phyloP scores from a whole-genome alignment of 2,329 filamentous ascomycete species.

The Claviceps purpurea region DNA sequence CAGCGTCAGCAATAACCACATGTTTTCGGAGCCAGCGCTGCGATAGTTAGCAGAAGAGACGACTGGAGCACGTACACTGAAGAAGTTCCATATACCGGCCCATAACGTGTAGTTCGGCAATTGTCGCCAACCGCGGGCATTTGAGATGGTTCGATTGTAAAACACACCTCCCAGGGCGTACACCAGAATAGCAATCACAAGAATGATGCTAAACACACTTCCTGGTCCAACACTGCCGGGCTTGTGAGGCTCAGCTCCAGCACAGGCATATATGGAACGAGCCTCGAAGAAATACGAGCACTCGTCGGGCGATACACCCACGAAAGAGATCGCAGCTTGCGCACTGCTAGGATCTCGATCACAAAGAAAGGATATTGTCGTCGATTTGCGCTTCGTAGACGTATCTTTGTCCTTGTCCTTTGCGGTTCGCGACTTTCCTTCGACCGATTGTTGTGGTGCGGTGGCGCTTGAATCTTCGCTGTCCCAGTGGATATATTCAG shows the following conservation, averaged over 20 bases:
- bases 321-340: conserved; percentile 64
- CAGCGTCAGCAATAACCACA: neutral
- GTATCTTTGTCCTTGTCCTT: conserved; percentile 5
- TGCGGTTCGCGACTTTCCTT: no score
- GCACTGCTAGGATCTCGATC: conserved; percentile 63
- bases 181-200: conserved; percentile 60
- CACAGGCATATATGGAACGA: conserved; percentile 71
- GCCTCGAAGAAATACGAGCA: conserved; percentile 96
- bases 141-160: conserved; percentile 87
- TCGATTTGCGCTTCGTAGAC: conserved; percentile 50
- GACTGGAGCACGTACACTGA: conserved; percentile 42
- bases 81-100: conserved; percentile 73
- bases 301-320: conserved; percentile 70
- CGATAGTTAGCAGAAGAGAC: neutral
- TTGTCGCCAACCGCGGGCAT: conserved; percentile 90
- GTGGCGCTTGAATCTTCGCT: neutral
- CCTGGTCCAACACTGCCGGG: conserved; percentile 57
- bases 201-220: conserved; percentile 80
- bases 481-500: neutral
- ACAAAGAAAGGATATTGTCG: conserved; percentile 86
- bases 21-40: neutral
- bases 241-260: conserved; percentile 53
- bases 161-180: conserved; percentile 89
- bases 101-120: conserved; percentile 89
- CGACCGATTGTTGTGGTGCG: neutral